Evolutionary conservation across 2,329 filamentous ascomycete species (phyloP).

Genomic region (Fusarium albosuccineum): DNA sequence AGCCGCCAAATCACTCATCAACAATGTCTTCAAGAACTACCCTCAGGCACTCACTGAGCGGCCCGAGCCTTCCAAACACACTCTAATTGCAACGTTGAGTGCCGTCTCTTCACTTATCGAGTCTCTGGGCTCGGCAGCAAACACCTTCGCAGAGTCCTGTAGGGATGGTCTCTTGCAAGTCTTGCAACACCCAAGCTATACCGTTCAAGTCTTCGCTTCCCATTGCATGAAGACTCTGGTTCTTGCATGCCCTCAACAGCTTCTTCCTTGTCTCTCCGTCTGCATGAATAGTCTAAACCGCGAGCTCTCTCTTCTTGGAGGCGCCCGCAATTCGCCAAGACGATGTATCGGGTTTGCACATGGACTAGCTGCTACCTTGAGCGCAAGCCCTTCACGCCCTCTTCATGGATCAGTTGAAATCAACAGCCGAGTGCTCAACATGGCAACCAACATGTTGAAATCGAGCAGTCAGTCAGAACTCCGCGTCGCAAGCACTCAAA

Average conservation of each 20-base stretch:
- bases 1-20: conserved; percentile 84
- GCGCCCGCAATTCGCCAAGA: conserved; percentile 81
- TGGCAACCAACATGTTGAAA: conserved; percentile 93
- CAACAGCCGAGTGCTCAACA: conserved; percentile 89
- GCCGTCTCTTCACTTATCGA: conserved; percentile 83
- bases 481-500: conserved; percentile 90
- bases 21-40: conserved; percentile 93
- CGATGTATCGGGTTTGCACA: conserved; percentile 93
- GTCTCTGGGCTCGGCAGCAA: conserved; percentile 85
- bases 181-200: conserved; percentile 94
- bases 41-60: conserved; percentile 89
- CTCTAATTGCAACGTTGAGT: conserved; percentile 82
- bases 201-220: conserved; percentile 91
- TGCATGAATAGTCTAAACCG: conserved; percentile 96
- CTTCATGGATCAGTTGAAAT: conserved; percentile 96
- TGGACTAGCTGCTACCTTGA: conserved; percentile 89
- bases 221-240: conserved; percentile 89
- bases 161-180: conserved; percentile 91
- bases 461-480: conserved; percentile 92
- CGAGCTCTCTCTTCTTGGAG: conserved; percentile 82
- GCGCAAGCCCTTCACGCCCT: conserved; percentile 87
- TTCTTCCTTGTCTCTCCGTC: conserved; percentile 90
- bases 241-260: conserved; percentile 90
- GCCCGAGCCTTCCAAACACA: conserved; percentile 89
- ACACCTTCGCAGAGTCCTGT: conserved; percentile 82